Base-by-base conservation (phyloP, 2,329 filamentous ascomycete genomes). In the Fusarium longipes region DNA sequence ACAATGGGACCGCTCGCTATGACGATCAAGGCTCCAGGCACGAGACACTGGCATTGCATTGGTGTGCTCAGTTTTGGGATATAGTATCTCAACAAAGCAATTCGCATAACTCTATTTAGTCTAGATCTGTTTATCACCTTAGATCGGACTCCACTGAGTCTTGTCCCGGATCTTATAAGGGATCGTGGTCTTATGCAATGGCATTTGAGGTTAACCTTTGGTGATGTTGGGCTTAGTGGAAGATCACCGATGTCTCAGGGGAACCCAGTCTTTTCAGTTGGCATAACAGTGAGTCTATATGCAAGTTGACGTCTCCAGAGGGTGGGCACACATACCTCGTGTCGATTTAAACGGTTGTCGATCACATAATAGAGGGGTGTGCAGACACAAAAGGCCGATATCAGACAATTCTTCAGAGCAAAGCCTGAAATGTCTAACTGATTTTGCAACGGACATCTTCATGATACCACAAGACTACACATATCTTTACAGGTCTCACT, bases 21-120 rank as follows among this genome's bases (percentile, higher is more conserved):
- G 49, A 42, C 6, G 57, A 55, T 52, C 22, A 27, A 65, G 14
- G 36, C 33, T 63, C 22, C 59, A 57, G 50, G 43, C 35, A 50
- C 24, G 43, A 42, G 57, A 47, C 50, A 43, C 30, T 38, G 30
- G 25, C 36, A 44, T 53, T 40, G 24, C 43, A 40, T 39, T 27
- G 15, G 10, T 57, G 33, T 40, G 14, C n/a, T 43, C 38, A 45
- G 20, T 36, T 39, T 57, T 20, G 27, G 47, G n/a, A 39, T 59
- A 44, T 18, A 39, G 35, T 32, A 49, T 60, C 44, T 44, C 18
- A 52, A 52, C 35, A 29, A 18, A 22, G 38, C 29, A 20, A 39
- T 24, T 39, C 11, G 9, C 15, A 43, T 38, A 53, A 27, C 42
- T 50, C 25, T 18, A 27, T 68, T n/a, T 17, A 44, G 55, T 18